Percentiles rank a stretch among this genome's conserved stretches.
These are phyloP conservation scores for Leucogyrophana mollusca DNA, from an alignment of 768 basidiomycete genomes.

Conservation along the genomic window DNA sequence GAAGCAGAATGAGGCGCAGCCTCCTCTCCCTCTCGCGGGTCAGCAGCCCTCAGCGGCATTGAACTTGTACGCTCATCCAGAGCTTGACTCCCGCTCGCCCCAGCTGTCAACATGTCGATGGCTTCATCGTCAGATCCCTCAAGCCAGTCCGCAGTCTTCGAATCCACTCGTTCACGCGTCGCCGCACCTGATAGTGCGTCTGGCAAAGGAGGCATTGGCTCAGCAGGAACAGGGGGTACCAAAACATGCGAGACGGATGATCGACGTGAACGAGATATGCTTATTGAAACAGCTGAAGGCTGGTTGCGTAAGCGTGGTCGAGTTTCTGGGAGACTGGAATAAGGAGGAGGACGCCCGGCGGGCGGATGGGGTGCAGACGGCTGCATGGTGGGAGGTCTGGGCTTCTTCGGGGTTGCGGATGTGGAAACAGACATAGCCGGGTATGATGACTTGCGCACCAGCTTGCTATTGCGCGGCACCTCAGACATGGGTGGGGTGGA, in stretches of 20 bases:
- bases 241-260: conserved; percentile 64
- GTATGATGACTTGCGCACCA: conserved; percentile 15
- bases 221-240: conserved; percentile 30
- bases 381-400: conserved; percentile 24
- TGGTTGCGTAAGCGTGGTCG: conserved; percentile 37
- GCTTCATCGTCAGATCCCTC: conserved; percentile 81
- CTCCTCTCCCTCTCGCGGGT: conserved; percentile 13
- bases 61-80: conserved; percentile 81
- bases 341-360: conserved; percentile 68
- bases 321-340: conserved; percentile 35
- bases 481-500: conserved; percentile 46
- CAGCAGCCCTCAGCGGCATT: conserved; percentile 29
- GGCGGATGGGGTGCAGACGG: conserved; percentile 23
- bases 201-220: conserved; percentile 36
- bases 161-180: conserved; percentile 41
- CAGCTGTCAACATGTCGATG: conserved; percentile 79
- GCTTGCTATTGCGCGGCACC: conserved; percentile 17
- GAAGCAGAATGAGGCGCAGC: conserved; percentile 13
- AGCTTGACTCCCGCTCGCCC: conserved; percentile 76
- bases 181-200: conserved; percentile 29
- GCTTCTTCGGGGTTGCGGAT: conserved; percentile 19
- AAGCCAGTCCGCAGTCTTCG: conserved; percentile 66
- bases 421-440: conserved; percentile 13
- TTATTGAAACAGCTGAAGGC: conserved; percentile 41
- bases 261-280: conserved; percentile 43